Evolutionary conservation across 2,329 filamentous ascomycete genomes (phyloP).

Genomic region (Ascochyta clinopodiicola): DNA sequence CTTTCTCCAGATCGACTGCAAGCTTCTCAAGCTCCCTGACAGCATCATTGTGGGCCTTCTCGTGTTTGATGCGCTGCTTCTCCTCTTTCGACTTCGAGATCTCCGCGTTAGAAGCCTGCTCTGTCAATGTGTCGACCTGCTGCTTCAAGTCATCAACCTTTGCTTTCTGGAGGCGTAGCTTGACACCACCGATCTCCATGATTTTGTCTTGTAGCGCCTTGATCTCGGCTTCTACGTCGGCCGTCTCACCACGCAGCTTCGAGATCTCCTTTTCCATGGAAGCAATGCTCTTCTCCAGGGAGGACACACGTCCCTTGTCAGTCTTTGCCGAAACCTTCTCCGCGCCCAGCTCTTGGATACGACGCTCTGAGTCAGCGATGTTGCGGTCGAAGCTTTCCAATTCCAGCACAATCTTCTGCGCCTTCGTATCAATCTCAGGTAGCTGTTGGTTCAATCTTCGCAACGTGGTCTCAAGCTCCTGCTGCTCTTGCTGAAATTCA

Average conservation of each 20-base stretch:
- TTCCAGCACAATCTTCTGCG: constrained; percentile 89
- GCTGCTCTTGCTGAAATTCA: constrained; percentile 83
- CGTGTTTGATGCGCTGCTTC: constrained; percentile 86
- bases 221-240: constrained; percentile 90
- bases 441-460: constrained; percentile 78
- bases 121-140: constrained; percentile 79
- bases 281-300: constrained; percentile 78
- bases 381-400: constrained; percentile 86
- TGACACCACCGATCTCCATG: constrained; percentile 96
- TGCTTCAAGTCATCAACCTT: constrained; percentile 87
- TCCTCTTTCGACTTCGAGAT: constrained; percentile 90
- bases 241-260: constrained; percentile 82
- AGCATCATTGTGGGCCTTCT: constrained; percentile 81
- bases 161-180: constrained; percentile 85
- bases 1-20: constrained; percentile 73
- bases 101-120: constrained; percentile 85
- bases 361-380: constrained; percentile 80
- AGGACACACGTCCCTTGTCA: constrained; percentile 75
- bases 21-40: constrained; percentile 78
- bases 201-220: constrained; percentile 93
- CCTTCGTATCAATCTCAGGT: constrained; percentile 83
- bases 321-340: constrained; percentile 82
- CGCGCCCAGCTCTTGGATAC: constrained; percentile 81
- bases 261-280: constrained; percentile 79
- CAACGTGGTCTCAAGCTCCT: constrained; percentile 76